phyloP scores from a whole-genome alignment of 768 basidiomycete genomes.

The Leccinum pellstonianum region DNA sequence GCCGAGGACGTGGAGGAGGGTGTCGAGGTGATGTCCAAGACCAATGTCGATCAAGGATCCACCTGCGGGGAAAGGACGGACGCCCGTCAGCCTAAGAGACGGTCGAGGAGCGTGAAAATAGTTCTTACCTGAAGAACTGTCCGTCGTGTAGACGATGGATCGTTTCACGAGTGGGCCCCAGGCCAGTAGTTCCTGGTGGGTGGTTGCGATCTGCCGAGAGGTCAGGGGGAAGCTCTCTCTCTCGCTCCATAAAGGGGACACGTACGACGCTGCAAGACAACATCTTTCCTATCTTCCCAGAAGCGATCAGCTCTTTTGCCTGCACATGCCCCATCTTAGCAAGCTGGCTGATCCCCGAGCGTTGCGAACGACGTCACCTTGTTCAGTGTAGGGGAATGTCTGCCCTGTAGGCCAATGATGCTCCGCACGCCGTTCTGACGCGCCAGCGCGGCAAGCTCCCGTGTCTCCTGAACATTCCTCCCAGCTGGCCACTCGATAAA shows the following conservation, averaged over 20 bases:
- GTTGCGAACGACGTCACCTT: background rate
- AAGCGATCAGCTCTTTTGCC: slow-evolving; percentile 10
- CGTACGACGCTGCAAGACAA: slow-evolving; percentile 13
- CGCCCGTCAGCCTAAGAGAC: background rate
- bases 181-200: background rate
- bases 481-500: slow-evolving; percentile 16
- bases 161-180: slow-evolving; percentile 7
- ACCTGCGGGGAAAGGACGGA: background rate
- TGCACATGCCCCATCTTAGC: background rate
- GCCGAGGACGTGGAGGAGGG: slow-evolving; percentile 8
- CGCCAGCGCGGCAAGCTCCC: slow-evolving; percentile 9
- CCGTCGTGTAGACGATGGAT: background rate
- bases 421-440: slow-evolving; percentile 7
- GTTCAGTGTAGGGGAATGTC: slow-evolving; percentile 13
- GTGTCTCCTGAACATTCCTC: slow-evolving; percentile 8
- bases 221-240: background rate
- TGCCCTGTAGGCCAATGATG: slow-evolving; percentile 11
- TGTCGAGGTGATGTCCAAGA: slow-evolving; percentile 6
- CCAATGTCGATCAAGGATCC: slow-evolving; percentile 3
- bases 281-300: slow-evolving; percentile 9
- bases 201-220: background rate
- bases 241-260: background rate
- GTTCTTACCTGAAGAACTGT: background rate
- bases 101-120: background rate
- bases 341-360: no score